Percentiles rank a stretch among this genome's conserved stretches.
Evolutionary conservation across 441 rosid genomes (phyloP).

Genomic region (Populus hybrid): DNA sequence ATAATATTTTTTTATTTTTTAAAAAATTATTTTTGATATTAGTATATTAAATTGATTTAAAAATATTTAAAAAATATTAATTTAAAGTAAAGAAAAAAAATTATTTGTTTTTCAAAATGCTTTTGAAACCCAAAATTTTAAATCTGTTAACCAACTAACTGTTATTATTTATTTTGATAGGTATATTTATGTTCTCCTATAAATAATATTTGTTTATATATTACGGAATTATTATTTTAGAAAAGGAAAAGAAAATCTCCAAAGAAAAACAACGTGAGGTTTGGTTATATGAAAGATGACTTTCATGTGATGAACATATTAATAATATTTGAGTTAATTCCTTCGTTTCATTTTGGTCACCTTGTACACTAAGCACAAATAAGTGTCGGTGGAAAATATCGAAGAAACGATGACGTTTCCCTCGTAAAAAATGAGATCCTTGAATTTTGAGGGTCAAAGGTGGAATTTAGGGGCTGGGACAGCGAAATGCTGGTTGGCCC

Average conservation of each 20-base stretch:
- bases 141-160: no score
- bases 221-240: no score
- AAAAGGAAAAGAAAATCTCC: not conserved
- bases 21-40: no score
- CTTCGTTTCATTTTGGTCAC: not conserved
- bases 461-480: not conserved
- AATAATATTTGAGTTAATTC: not conserved
- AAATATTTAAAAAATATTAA: no score
- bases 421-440: not conserved
- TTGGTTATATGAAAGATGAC: not conserved
- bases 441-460: not conserved
- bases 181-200: not conserved
- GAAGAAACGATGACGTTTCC: not conserved
- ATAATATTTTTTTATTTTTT: no score
- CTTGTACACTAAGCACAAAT: no score
- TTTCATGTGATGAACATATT: not conserved
- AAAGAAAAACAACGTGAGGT: not conserved
- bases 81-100: no score
- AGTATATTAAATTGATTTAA: no score
- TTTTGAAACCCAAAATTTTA: no score
- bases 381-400: not conserved
- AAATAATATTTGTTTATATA: no score
- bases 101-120: no score
- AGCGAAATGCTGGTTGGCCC: slow-evolving; percentile 20
- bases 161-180: no score